A percentile compares a stretch with the other conserved stretches of the same genome.
phyloP scores from a whole-genome alignment of 1,139 yeast species.

The Geotrichum cucujoidarum region DNA sequence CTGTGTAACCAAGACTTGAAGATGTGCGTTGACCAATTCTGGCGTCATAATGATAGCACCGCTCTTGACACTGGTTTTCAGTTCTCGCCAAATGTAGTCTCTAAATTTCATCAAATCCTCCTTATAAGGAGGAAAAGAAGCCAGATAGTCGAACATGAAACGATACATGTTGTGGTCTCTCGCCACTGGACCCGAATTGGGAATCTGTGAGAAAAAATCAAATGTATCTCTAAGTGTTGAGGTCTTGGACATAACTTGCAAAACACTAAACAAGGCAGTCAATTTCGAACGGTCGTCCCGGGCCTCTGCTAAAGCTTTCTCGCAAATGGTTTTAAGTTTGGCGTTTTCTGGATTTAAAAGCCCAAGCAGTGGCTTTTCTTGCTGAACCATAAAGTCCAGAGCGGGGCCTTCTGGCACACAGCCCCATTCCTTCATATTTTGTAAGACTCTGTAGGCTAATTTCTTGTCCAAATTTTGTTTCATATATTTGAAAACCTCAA shows the following conservation, averaged over 20 bases:
- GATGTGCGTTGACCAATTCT: slow-evolving; percentile 6
- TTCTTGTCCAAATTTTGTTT: not conserved
- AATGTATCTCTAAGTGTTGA: slow-evolving; percentile 1
- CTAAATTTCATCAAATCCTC: not conserved
- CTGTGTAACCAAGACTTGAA: not conserved
- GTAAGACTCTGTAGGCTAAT: slow-evolving; percentile 2
- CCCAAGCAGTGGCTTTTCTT: not conserved
- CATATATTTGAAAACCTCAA: not conserved
- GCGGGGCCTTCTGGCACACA: slow-evolving; percentile 2
- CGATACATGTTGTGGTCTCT: slow-evolving; percentile 11
- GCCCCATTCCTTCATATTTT: slow-evolving; percentile 14
- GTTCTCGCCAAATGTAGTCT: slow-evolving; percentile 8
- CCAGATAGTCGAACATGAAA: slow-evolving; percentile 6
- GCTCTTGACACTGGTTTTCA: not conserved
- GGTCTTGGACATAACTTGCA: slow-evolving; percentile 1
- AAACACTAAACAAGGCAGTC: slow-evolving; percentile 4
- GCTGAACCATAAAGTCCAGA: not conserved
- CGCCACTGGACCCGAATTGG: slow-evolving; percentile 3
- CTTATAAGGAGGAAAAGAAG: not conserved
- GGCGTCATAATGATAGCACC: slow-evolving; percentile 1
- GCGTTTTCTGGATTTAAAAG: not conserved
- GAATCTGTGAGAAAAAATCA: slow-evolving; percentile 8
- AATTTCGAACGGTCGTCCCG: not conserved
- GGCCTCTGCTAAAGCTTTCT: not conserved
- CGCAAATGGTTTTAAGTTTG: not conserved